Percentiles rank a stretch among this genome's conserved stretches.
Conservation (phyloP, 192 early-diverging fungal species). For the Coemansia sp. region DNA sequence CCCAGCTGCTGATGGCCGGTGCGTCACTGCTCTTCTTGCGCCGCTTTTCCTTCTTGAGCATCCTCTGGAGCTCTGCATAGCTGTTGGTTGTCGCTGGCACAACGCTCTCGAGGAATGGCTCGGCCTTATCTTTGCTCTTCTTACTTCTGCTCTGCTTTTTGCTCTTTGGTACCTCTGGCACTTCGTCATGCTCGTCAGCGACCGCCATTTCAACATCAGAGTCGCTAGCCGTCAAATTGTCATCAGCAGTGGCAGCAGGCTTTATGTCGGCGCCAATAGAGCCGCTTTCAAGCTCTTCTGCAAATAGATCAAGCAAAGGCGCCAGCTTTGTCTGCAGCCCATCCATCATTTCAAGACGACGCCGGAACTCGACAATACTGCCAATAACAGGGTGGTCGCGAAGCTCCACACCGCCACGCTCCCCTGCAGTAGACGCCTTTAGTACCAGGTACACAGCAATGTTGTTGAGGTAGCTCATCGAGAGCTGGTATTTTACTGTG, state of each 20-base stretch:
- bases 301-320: constrained; percentile 55
- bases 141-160: constrained; percentile 16
- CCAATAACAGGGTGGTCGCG: constrained; percentile 85
- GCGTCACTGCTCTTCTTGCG: constrained; percentile 9
- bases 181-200: not conserved
- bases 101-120: constrained; percentile 3
- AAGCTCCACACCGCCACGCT: constrained; percentile 53
- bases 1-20: constrained; percentile 20
- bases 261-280: constrained; percentile 28
- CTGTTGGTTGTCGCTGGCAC: constrained; percentile 15
- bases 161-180: constrained; percentile 7
- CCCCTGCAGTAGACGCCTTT: constrained; percentile 59
- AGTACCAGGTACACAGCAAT: constrained; percentile 83
- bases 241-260: not conserved
- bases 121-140: constrained; percentile 10
- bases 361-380: constrained; percentile 70
- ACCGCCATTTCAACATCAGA: constrained; percentile 37
- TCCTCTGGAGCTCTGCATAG: constrained; percentile 54
- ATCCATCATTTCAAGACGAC: constrained; percentile 71
- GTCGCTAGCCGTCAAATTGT: not conserved
- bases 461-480: constrained; percentile 84
- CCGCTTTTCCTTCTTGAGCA: constrained; percentile 29
- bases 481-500: constrained; percentile 50
- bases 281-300: constrained; percentile 52
- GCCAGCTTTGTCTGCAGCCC: constrained; percentile 61